Base-by-base conservation (phyloP, 768 basidiomycete genomes). In the Tricholoma terreum region DNA sequence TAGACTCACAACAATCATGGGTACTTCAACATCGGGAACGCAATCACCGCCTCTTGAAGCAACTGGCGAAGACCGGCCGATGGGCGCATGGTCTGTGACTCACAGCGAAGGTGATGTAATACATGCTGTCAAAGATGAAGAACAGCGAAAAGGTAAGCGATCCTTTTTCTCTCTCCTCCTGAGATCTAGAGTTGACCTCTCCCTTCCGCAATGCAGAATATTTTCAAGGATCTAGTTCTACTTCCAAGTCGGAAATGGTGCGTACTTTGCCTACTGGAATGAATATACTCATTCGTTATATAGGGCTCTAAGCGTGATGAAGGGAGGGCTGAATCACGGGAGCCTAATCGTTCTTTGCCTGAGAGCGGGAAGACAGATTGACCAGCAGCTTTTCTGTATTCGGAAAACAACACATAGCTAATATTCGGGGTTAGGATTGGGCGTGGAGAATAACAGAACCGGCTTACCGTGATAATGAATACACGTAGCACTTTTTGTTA, bases 61-160 rank as follows among this genome's bases (percentile, higher is more conserved):
- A 7, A 78, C 77, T 0, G 75, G 71, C 36, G 70, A 74, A 12
- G 66, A 75, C 30, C 45, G 67, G 45, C 77, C 77, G 9, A 76
- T 81, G 76, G 79, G 80, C n/a, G n/a, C n/a, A n/a, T n/a, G n/a
- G 22, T 73, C 75, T 4, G 77, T 77, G n/a, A 76, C 73, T 71
- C 62, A n/a, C n/a, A 57, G 65, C 46, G 59, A 76, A 65, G 54
- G 68, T 67, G 61, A 62, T 75, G 56, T 50, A 71, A 56, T 27
- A 27, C 24, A n/a, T n/a, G 71, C 68, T 36, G 68, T 75, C 10
- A 60, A 72, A 15, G 80, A 81, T 54, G 53, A 50, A 0, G 68
- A 78, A 22, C 80, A 81, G 59, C 70, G 79, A 34, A 66, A 73
- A 69, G 69, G 80, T 80, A 60, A 30, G 73, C 50, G 2, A 24